A percentile compares a stretch with the other conserved stretches of the same genome.
These are phyloP conservation scores for Ilex aquifolium DNA, from an alignment of 257 asterid genomes.

Conservation along the genomic window DNA sequence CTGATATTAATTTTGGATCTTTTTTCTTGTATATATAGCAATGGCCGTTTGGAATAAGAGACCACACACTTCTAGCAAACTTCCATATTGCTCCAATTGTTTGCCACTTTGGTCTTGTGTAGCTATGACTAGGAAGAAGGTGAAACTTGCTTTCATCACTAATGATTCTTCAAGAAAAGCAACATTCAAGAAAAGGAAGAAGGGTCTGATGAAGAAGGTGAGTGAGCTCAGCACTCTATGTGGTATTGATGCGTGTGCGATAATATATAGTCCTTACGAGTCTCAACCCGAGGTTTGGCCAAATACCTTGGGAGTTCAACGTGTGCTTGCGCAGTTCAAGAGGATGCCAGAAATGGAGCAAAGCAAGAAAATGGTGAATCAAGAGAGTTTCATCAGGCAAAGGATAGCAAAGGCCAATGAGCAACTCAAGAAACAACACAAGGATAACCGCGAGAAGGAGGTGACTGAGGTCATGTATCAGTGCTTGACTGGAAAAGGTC, in stretches of 20 bases:
- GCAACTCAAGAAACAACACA: slow-evolving; percentile 55
- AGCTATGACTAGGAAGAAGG: slow-evolving; percentile 71
- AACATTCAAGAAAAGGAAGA: slow-evolving; percentile 77
- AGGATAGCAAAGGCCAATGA: slow-evolving; percentile 61
- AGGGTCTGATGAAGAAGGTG: slow-evolving; percentile 74
- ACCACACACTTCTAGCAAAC: too few relatives aligned
- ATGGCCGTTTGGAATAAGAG: too few relatives aligned
- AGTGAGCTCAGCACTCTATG: slow-evolving; percentile 77
- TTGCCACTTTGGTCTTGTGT: too few relatives aligned
- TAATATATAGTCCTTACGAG: slow-evolving; percentile 69
- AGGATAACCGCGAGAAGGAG: slow-evolving; percentile 71
- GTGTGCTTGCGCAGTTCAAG: slow-evolving; percentile 59
- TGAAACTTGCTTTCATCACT: slow-evolving; percentile 66
- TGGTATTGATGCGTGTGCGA: slow-evolving; percentile 76
- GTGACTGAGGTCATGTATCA: slow-evolving; percentile 61
- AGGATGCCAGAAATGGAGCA: slow-evolving; percentile 94
- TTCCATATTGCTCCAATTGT: too few relatives aligned
- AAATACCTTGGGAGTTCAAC: slow-evolving; percentile 45
- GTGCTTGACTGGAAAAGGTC: slow-evolving; percentile 50
- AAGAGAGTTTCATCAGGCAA: slow-evolving; percentile 57
- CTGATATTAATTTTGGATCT: too few relatives aligned
- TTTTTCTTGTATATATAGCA: too few relatives aligned
- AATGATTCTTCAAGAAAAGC: slow-evolving; percentile 72
- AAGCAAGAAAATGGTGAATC: slow-evolving; percentile 84
- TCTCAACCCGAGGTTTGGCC: slow-evolving; percentile 69